These are phyloP conservation scores for Mycena sp. DNA, from an alignment of 1,284 basidiomycete genomes.

Conservation along the genomic window DNA sequence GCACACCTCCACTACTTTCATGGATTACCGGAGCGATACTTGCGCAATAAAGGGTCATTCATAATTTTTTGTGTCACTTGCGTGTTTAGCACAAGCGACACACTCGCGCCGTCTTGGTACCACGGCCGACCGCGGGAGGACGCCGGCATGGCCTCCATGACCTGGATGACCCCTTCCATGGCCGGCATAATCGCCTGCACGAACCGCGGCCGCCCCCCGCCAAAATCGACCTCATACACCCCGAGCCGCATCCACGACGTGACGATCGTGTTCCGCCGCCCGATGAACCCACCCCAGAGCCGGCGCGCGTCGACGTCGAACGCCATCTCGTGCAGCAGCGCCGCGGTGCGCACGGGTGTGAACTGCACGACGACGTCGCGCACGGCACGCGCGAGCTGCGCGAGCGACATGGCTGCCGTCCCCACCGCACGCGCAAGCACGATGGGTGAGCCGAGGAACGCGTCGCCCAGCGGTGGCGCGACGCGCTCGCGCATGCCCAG, in stretches of 20 bases:
- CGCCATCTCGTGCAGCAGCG: slow-evolving; percentile 50
- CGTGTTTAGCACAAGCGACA: slow-evolving; percentile 37
- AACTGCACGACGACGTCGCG: slow-evolving; percentile 42
- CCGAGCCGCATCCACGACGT: slow-evolving; percentile 53
- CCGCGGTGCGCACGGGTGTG: slow-evolving; percentile 37
- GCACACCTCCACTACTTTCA: too few species aligned
- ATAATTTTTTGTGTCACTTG: slow-evolving; percentile 42
- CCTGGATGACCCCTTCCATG: slow-evolving; percentile 49
- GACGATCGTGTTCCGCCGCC: slow-evolving; percentile 45
- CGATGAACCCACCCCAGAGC: slow-evolving; percentile 53
- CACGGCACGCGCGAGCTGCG: slow-evolving; percentile 41
- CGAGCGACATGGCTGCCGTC: slow-evolving; percentile 20
- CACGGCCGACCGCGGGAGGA: slow-evolving; percentile 29
- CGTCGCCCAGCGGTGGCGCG: slow-evolving; percentile 36
- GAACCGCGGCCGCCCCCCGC: slow-evolving; percentile 38
- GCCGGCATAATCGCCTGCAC: slow-evolving; percentile 49
- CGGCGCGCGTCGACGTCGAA: slow-evolving; percentile 44
- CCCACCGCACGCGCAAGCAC: slow-evolving; percentile 37
- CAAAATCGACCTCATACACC: slow-evolving; percentile 51
- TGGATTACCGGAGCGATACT: too few species aligned
- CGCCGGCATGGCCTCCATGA: slow-evolving; percentile 44
- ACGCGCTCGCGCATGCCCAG: slow-evolving; percentile 45
- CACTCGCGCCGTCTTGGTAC: slow-evolving; percentile 39
- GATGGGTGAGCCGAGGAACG: slow-evolving; percentile 51
- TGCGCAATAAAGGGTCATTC: slow-evolving; percentile 39